Conservation (phyloP, 2,329 filamentous ascomycete genomes). For the Coleophoma crateriformis region DNA sequence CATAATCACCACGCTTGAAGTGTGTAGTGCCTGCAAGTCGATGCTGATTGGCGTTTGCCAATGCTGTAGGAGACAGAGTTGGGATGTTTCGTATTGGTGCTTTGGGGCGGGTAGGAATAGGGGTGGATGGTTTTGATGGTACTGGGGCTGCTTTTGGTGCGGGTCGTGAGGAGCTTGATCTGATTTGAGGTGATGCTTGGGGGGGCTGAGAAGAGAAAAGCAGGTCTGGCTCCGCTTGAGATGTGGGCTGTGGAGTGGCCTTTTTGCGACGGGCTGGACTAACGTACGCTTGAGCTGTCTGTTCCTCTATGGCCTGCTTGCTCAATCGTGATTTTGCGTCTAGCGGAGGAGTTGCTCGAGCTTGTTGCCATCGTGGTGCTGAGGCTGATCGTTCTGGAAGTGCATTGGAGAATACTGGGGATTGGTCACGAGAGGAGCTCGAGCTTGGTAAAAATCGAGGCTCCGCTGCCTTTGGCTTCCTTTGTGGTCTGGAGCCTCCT, state of each 20-base stretch:
- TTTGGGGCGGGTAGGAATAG: constrained; percentile 39
- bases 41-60: constrained; percentile 72
- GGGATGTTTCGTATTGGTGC: constrained; percentile 49
- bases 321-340: constrained; percentile 59
- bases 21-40: constrained; percentile 78
- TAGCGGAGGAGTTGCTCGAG: constrained; percentile 30
- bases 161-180: constrained; percentile 24
- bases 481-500: constrained; percentile 47
- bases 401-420: constrained; percentile 39
- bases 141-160: constrained; percentile 30
- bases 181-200: constrained; percentile 20
- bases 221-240: constrained; percentile 52
- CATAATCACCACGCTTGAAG: constrained; percentile 92
- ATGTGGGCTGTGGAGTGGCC: constrained; percentile 32
- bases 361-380: constrained; percentile 55
- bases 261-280: constrained; percentile 81
- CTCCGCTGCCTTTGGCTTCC: constrained; percentile 22
- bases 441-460: constrained; percentile 13
- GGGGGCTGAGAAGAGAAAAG: constrained; percentile 41
- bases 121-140: constrained; percentile 35
- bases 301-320: constrained; percentile 70
- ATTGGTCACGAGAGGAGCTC: constrained; percentile 37
- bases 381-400: constrained; percentile 37
- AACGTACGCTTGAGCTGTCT: constrained; percentile 77
- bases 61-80: constrained; percentile 58